A percentile compares a stretch with the other conserved stretches of the same genome.
phyloP scores from a whole-genome alignment of 2,329 filamentous ascomycete species.

The Aspergillus brasiliensis region DNA sequence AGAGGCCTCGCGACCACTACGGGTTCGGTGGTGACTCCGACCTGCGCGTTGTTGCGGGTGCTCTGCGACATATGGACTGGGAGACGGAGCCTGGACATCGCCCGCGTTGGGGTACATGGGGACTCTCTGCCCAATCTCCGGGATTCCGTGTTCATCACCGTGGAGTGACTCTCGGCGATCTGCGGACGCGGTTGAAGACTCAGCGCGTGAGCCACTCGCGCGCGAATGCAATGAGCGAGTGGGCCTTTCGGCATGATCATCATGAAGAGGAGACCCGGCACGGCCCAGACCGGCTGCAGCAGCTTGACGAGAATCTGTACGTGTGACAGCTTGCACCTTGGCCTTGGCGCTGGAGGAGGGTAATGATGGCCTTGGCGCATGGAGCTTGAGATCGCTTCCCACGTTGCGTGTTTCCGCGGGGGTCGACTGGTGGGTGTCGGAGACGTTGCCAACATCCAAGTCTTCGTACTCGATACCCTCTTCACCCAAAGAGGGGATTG shows the following conservation, averaged over 20 bases:
- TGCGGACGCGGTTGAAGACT: slow-evolving; percentile 49
- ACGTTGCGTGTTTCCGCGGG: slow-evolving; percentile 77
- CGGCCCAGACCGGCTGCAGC: slow-evolving; percentile 82
- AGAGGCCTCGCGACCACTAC: slow-evolving; percentile 70
- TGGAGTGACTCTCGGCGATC: slow-evolving; percentile 60
- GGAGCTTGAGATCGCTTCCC: slow-evolving; percentile 77
- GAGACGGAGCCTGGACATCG: slow-evolving; percentile 93
- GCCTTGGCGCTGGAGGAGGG: slow-evolving; percentile 79
- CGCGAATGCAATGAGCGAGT: slow-evolving; percentile 63
- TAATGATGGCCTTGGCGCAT: slow-evolving; percentile 86
- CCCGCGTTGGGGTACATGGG: slow-evolving; percentile 92
- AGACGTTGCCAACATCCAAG: slow-evolving; percentile 48
- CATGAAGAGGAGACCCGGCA: slow-evolving; percentile 47
- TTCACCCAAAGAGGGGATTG: slow-evolving; percentile 81
- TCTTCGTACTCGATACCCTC: slow-evolving; percentile 87
- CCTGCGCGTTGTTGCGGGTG: slow-evolving; percentile 50
- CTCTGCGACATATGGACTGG: slow-evolving; percentile 58
- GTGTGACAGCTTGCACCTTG: slow-evolving; percentile 79
- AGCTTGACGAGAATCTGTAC: slow-evolving; percentile 85
- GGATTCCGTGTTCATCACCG: slow-evolving; percentile 83
- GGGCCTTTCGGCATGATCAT: slow-evolving; percentile 55
- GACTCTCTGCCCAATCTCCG: slow-evolving; percentile 87
- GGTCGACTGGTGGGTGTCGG: slow-evolving; percentile 48
- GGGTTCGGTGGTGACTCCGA: slow-evolving; percentile 68
- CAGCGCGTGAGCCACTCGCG: slow-evolving; percentile 58